These are phyloP conservation scores for Cladosporium colombiae DNA, from an alignment of 2,329 filamentous ascomycete genomes.

Conservation along the genomic window DNA sequence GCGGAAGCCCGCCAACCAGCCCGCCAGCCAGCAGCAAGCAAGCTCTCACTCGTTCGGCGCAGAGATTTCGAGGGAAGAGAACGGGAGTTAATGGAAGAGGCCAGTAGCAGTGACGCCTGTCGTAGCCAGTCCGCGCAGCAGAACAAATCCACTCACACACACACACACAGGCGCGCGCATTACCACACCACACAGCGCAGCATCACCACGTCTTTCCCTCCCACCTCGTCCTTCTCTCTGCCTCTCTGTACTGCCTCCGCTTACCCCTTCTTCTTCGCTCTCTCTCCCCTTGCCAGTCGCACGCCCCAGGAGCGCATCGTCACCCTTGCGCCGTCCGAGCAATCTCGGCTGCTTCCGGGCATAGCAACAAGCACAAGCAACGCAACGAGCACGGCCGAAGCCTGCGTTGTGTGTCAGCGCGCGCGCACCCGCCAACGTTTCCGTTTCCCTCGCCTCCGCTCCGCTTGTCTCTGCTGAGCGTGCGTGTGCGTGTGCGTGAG, in stretches of 20 bases:
- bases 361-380: slow-evolving; percentile 10
- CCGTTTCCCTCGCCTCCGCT: slow-evolving; percentile 10
- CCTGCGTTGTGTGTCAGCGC: background rate
- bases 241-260: background rate
- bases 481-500: background rate
- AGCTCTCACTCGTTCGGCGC: slow-evolving; percentile 3
- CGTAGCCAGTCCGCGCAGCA: background rate
- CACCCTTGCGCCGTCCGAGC: slow-evolving; percentile 12
- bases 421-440: background rate
- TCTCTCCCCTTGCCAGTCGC: background rate
- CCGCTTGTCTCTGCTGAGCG: slow-evolving; percentile 7
- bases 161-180: background rate
- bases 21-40: background rate
- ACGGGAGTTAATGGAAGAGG: background rate
- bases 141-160: background rate
- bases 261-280: background rate
- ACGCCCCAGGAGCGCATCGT: slow-evolving; percentile 4
- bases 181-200: background rate
- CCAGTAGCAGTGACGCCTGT: background rate
- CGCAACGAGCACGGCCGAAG: background rate
- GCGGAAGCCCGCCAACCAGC: background rate
- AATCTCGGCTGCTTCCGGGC: slow-evolving; percentile 15
- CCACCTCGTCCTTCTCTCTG: background rate
- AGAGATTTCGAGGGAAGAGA: slow-evolving; percentile 12
- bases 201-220: background rate